Percentiles rank a stretch among this genome's conserved stretches.
phyloP scores from a whole-genome alignment of 768 basidiomycete genomes.

The Phaffia tasmanica region DNA sequence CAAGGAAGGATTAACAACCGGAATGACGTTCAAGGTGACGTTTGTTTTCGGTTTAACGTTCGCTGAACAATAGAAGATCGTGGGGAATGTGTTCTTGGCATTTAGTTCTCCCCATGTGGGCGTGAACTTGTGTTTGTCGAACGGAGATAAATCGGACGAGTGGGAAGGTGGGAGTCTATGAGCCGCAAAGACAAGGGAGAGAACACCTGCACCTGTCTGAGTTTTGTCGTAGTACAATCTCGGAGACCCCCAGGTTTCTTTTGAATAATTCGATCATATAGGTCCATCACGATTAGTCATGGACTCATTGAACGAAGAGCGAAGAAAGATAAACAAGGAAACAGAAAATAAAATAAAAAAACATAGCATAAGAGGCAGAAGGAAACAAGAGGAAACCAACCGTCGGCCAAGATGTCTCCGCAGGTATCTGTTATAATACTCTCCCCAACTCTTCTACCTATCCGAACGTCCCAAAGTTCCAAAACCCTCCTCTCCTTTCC shows the following conservation, averaged over 20 bases:
- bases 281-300: too few species aligned
- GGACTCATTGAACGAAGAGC: too few species aligned
- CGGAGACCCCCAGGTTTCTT: conserved; percentile 23
- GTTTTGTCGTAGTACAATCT: conserved; percentile 2
- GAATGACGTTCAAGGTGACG: conserved; percentile 12
- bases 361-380: too few species aligned
- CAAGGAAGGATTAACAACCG: conserved; percentile 10
- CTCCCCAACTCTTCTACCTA: too few species aligned
- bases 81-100: conserved; percentile 47
- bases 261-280: background rate
- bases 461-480: too few species aligned
- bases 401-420: too few species aligned
- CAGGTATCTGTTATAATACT: too few species aligned
- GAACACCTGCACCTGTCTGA: background rate
- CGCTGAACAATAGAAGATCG: conserved; percentile 45
- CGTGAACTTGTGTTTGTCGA: conserved; percentile 46
- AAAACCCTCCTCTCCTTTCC: too few species aligned
- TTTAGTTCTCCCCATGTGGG: conserved; percentile 58
- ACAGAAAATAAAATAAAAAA: too few species aligned
- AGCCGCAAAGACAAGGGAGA: conserved; percentile 20
- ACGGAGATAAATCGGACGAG: conserved; percentile 11
- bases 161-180: conserved; percentile 7
- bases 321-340: too few species aligned
- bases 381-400: too few species aligned
- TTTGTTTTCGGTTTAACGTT: conserved; percentile 5